Evolutionary conservation across 1,284 basidiomycete species (phyloP).

Genomic region (Irpex sp.): DNA sequence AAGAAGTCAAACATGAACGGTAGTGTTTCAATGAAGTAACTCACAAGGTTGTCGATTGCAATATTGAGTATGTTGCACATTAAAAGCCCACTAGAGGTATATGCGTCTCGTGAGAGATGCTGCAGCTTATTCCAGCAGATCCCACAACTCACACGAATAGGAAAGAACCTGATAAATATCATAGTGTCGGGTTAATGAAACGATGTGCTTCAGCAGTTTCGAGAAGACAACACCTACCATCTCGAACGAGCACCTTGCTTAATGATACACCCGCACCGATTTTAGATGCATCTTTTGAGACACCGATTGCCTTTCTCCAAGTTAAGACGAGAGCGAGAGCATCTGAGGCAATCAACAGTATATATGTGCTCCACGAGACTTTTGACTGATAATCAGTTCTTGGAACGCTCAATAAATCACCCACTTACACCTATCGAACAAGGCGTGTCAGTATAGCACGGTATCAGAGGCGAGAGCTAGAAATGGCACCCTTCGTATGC

Average conservation of each 20-base stretch:
- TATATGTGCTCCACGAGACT: neutral
- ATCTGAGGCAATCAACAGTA: neutral
- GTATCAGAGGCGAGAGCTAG: too few species aligned
- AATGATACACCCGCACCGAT: neutral
- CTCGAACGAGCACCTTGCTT: neutral
- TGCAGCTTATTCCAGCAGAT: neutral
- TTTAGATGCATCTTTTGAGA: neutral
- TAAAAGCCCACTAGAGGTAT: neutral
- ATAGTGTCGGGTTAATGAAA: neutral
- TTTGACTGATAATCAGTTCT: neutral
- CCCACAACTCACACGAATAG: neutral
- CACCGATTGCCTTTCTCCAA: neutral
- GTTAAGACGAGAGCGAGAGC: neutral
- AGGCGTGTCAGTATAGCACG: neutral
- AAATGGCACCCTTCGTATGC: too few species aligned
- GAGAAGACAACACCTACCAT: neutral
- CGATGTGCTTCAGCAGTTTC: neutral
- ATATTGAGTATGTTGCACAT: neutral
- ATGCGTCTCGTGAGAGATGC: neutral
- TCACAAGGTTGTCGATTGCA: neutral
- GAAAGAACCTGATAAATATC: neutral
- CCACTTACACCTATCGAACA: neutral
- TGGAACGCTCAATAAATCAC: neutral
- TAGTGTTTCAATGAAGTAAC: neutral
- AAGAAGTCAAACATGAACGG: neutral